Evolutionary conservation across 345 rosid genomes (phyloP).

Genomic region (Limnanthes douglasii): DNA sequence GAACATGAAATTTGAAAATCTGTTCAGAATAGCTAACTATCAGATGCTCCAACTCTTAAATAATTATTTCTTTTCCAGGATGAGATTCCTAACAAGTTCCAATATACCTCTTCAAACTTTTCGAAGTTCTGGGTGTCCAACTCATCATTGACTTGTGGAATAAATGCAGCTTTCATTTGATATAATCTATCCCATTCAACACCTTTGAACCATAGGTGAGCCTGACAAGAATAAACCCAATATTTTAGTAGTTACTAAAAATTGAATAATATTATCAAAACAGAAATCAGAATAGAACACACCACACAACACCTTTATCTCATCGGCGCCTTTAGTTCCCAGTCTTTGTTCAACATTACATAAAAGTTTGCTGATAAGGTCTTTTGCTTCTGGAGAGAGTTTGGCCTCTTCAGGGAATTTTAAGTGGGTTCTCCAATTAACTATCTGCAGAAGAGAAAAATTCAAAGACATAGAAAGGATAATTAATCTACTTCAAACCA

Average conservation of each 20-base stretch:
- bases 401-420: constrained; percentile 97
- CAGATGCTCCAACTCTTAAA: constrained; percentile 1
- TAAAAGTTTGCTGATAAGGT: constrained; percentile 69
- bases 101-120: constrained; percentile 90
- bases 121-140: constrained; percentile 95
- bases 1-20: too few species aligned
- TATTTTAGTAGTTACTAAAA: constrained; percentile 7
- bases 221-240: constrained; percentile 29
- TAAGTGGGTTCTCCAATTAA: constrained; percentile 90
- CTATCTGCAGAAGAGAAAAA: constrained; percentile 41
- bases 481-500: constrained; percentile 1
- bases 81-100: constrained; percentile 6
- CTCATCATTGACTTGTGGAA: constrained; percentile 94
- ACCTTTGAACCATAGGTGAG: constrained; percentile 78
- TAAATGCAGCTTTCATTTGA: constrained; percentile 89
- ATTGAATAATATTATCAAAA: constrained; percentile 1
- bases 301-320: constrained; percentile 72
- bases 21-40: neutral
- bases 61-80: neutral
- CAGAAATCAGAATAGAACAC: constrained; percentile 25
- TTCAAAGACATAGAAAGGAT: neutral
- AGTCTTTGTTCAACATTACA: constrained; percentile 91
- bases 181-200: constrained; percentile 78
- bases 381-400: constrained; percentile 80
- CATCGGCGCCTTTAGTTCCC: constrained; percentile 82